Base-by-base conservation (phyloP, 2,329 filamentous ascomycete species). In the Cordyceps fumosorosea region DNA sequence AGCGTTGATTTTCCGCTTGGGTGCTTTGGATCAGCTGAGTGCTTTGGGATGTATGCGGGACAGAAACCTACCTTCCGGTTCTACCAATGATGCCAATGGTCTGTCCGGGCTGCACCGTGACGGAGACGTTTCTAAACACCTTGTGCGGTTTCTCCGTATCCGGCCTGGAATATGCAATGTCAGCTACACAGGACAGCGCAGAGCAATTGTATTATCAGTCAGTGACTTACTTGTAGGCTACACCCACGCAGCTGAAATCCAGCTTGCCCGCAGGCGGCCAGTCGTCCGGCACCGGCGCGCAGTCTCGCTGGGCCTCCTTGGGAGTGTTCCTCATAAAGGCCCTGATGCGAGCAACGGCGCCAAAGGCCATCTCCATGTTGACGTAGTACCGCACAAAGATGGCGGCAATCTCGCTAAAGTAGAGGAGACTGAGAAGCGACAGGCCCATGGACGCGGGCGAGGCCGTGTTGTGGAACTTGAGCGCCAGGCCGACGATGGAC, bases 401-500 rank as follows among this genome's bases (percentile, higher is more conserved):
- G 3, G 48, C 34, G 5, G 24, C 18, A 20, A 10, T 65, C 3
- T 62, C 70, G 65, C 65, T 72, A 55, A 64, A 71, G 18, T 64
- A 66, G 32, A 68, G 68, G 14, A 68, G 66, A 56, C n/a, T 57
- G 22, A 65, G 62, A 5, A 67, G 22, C 3, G 65, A 62, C 8
- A 67, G 34, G 2, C 63, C 66, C 55, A 67, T 56, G 2, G 52
- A 48, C 6, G 24, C 34, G 47, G 60, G n/a, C 57, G 60, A 20
- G 51, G 60, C 42, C 51, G 44, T 32, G 61, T 50, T 26, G 11
- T 57, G 48, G 64, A 65, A 61, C 16, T 62, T 14, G 2, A 80
- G 74, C 0, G 78, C 76, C 3, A 81, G 68, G 11, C 75, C 70
- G 18, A 82, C 76, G 4, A 82, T 65, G 7, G 79, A 65, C 2